A percentile compares a stretch with the other conserved stretches of the same genome.
Conservation (phyloP, 163 green algal genomes). For the Scenedesmus sp. region DNA sequence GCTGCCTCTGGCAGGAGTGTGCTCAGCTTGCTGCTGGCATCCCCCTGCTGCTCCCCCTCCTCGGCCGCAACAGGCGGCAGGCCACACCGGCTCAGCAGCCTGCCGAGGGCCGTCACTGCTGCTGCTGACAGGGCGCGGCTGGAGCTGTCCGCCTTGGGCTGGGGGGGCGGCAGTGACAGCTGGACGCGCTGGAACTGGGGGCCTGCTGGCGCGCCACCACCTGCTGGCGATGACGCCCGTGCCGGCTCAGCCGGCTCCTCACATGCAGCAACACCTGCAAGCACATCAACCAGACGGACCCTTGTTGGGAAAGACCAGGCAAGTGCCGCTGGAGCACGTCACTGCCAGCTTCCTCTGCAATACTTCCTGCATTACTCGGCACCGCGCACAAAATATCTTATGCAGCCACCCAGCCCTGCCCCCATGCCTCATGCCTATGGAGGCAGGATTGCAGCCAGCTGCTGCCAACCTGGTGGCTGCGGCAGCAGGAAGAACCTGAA, state of each 20-base stretch:
- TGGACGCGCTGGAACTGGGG: neutral
- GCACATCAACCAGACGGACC: neutral
- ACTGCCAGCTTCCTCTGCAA: too few species aligned
- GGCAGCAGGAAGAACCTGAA: slow-evolving; percentile 62
- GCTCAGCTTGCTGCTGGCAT: neutral
- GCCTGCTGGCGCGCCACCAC: neutral
- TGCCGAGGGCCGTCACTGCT: slow-evolving; percentile 8
- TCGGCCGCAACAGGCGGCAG: neutral
- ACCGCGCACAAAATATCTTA: too few species aligned
- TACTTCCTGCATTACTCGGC: too few species aligned
- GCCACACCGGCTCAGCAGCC: slow-evolving; percentile 44
- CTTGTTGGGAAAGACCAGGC: neutral
- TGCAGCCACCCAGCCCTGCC: too few species aligned
- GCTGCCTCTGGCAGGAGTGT: slow-evolving; percentile 51
- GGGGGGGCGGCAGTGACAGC: neutral
- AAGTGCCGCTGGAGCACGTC: too few species aligned
- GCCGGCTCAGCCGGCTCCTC: neutral
- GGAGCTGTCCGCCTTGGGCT: neutral
- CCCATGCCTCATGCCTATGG: too few species aligned
- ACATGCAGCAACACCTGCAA: neutral
- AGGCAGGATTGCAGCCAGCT: neutral
- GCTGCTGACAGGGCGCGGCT: neutral
- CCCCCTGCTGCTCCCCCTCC: slow-evolving; percentile 1
- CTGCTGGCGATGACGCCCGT: neutral
- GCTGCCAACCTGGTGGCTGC: neutral